These are phyloP conservation scores for Trichoderma oligosporum DNA, from an alignment of 2,329 filamentous ascomycete genomes.

Conservation along the genomic window DNA sequence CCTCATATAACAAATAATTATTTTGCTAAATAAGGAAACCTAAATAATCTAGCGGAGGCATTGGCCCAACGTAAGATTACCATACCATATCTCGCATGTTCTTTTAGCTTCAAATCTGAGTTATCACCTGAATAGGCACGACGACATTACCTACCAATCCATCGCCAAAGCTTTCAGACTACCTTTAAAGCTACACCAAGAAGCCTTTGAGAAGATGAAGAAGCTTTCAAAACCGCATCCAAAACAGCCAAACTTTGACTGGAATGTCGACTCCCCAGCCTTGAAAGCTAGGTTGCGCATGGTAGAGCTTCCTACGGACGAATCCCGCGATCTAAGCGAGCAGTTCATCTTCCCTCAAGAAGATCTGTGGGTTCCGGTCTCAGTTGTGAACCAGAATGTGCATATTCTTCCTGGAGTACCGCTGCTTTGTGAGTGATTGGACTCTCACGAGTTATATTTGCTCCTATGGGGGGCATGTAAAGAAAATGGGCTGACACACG, in stretches of 20 bases:
- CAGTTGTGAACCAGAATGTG: conserved; percentile 85
- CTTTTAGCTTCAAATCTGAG: not conserved
- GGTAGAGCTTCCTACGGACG: conserved; percentile 79
- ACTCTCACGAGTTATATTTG: not conserved
- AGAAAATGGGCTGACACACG: not conserved
- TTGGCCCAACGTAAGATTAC: conserved; percentile 77
- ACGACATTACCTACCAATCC: conserved; percentile 94
- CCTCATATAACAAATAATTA: not conserved
- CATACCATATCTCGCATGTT: not conserved
- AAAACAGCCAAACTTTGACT: conserved; percentile 72
- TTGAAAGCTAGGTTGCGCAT: conserved; percentile 83
- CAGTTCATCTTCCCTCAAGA: conserved; percentile 78
- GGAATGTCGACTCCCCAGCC: conserved; percentile 75
- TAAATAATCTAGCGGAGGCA: conserved; percentile 63
- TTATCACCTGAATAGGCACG: conserved; percentile 59
- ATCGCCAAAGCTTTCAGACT: conserved; percentile 87
- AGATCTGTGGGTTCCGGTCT: conserved; percentile 85
- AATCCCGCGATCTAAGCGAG: conserved; percentile 57
- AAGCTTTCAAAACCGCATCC: conserved; percentile 69
- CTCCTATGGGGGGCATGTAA: not conserved
- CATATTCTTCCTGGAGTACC: conserved; percentile 92
- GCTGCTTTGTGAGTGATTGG: conserved; percentile 58
- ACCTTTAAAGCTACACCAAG: conserved; percentile 70
- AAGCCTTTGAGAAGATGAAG: conserved; percentile 80
- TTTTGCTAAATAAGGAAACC: not conserved